Evolutionary conservation across 1,284 basidiomycete species (phyloP).

Genomic region (Cutaneotrichosporon sp.): DNA sequence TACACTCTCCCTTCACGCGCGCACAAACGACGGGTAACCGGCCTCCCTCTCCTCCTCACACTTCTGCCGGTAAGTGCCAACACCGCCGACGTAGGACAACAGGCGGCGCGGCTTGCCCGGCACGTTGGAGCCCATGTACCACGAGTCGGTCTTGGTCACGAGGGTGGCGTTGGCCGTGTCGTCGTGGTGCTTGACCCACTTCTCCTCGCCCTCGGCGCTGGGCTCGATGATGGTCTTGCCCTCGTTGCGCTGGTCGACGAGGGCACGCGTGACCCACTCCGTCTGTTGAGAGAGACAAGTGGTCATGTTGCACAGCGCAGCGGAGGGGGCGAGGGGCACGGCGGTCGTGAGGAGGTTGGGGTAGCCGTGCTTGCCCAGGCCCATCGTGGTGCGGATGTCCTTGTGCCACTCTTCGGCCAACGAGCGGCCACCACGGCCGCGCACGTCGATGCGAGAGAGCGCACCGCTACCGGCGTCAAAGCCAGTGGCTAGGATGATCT

Average conservation of each 20-base stretch:
- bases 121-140: constrained; percentile 25
- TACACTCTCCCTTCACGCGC: too few relatives aligned
- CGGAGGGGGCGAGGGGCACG: constrained; percentile 16
- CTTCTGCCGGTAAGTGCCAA: constrained; percentile 17
- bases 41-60: constrained; percentile 17
- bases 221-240: constrained; percentile 17
- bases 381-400: constrained; percentile 19
- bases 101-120: constrained; percentile 21
- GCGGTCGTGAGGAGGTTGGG: constrained; percentile 25
- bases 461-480: constrained; percentile 19
- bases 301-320: constrained; percentile 24
- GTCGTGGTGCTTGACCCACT: constrained; percentile 22
- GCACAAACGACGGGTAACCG: constrained; percentile 18
- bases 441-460: constrained; percentile 18
- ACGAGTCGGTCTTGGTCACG: constrained; percentile 17
- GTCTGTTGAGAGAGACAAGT: constrained; percentile 22
- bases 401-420: constrained; percentile 19
- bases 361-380: constrained; percentile 18
- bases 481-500: constrained; percentile 22
- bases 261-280: constrained; percentile 18
- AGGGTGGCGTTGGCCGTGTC: constrained; percentile 16
- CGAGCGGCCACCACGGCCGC: constrained; percentile 12
- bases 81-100: constrained; percentile 21
- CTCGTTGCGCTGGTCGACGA: constrained; percentile 5
- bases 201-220: constrained; percentile 14